A percentile compares a stretch with the other conserved stretches of the same genome.
Conservation (phyloP, 2,329 filamentous ascomycete genomes). For the Fusarium ramigenum region DNA sequence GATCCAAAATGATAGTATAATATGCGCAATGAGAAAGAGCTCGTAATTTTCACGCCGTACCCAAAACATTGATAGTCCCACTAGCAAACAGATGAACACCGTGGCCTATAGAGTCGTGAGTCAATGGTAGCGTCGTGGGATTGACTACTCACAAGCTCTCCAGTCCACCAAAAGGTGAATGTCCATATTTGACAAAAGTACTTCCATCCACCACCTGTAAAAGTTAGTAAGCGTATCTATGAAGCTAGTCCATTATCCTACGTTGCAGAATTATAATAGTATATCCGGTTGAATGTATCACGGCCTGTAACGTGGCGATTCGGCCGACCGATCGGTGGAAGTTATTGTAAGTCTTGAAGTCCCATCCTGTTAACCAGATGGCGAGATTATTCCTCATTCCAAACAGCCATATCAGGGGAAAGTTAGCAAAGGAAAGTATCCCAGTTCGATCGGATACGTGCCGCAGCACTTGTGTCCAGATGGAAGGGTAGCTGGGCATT, state of each 20-base stretch:
- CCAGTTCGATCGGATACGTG: slow-evolving; percentile 72
- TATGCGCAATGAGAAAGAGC: slow-evolving; percentile 59
- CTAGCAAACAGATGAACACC: slow-evolving; percentile 54
- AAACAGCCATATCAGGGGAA: slow-evolving; percentile 73
- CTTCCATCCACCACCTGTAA: slow-evolving; percentile 50
- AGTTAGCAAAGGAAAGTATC: slow-evolving; percentile 69
- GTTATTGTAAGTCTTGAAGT: slow-evolving; percentile 72
- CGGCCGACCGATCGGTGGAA: slow-evolving; percentile 75
- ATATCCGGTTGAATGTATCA: slow-evolving; percentile 71
- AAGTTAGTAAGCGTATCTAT: slow-evolving; percentile 27
- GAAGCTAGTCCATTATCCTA: slow-evolving; percentile 24
- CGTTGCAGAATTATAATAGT: slow-evolving; percentile 48
- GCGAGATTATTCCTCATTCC: slow-evolving; percentile 73
- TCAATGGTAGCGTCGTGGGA: fast-evolving
- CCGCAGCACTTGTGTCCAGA: slow-evolving; percentile 54
- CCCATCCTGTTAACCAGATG: slow-evolving; percentile 75
- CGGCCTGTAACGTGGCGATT: slow-evolving; percentile 67
- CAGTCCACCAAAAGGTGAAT: slow-evolving; percentile 60
- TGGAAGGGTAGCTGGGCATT: slow-evolving; percentile 46
- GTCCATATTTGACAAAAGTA: slow-evolving; percentile 48
- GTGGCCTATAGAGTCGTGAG: slow-evolving; percentile 47
- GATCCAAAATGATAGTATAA: slow-evolving; percentile 59
- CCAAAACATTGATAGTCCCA: slow-evolving; percentile 60
- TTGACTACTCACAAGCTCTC: slow-evolving; percentile 52
- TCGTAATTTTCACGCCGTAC: slow-evolving; percentile 63